Evolutionary conservation across 345 rosid species (phyloP).

Genomic region (Viola odorata): DNA sequence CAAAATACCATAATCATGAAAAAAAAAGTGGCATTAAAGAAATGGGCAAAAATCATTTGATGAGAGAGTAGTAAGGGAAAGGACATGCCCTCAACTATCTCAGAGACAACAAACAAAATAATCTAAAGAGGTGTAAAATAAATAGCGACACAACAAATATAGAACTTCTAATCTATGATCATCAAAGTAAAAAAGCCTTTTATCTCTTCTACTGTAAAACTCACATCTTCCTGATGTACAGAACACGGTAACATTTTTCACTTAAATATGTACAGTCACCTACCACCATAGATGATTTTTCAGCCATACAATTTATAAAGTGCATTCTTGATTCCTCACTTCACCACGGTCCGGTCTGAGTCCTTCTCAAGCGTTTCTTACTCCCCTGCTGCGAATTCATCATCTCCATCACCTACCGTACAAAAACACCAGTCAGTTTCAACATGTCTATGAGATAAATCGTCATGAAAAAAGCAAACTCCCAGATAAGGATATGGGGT

Average conservation of each 20-base stretch:
- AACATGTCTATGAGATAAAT: too few relatives aligned
- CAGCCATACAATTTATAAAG: conserved; percentile 20
- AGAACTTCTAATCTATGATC: conserved; percentile 13
- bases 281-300: conserved; percentile 17
- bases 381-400: conserved; percentile 43
- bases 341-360: conserved; percentile 93
- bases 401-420: conserved; percentile 57
- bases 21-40: too few relatives aligned
- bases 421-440: neutral
- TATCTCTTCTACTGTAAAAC: conserved; percentile 9
- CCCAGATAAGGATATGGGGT: too few relatives aligned
- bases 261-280: conserved; percentile 39
- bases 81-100: too few relatives aligned
- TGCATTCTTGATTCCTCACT: conserved; percentile 2
- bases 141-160: conserved; percentile 1
- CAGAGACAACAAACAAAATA: too few relatives aligned
- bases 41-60: neutral
- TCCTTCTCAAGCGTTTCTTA: conserved; percentile 73
- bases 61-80: too few relatives aligned
- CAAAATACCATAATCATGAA: too few relatives aligned
- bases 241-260: conserved; percentile 10
- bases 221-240: conserved; percentile 18
- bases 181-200: conserved; percentile 4
- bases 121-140: conserved; percentile 13
- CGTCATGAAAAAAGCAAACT: too few relatives aligned